Evolutionary conservation across 345 rosid species (phyloP), one percentile per base, ranked within the genome.

Genomic region (Cardamine occulta): DNA sequence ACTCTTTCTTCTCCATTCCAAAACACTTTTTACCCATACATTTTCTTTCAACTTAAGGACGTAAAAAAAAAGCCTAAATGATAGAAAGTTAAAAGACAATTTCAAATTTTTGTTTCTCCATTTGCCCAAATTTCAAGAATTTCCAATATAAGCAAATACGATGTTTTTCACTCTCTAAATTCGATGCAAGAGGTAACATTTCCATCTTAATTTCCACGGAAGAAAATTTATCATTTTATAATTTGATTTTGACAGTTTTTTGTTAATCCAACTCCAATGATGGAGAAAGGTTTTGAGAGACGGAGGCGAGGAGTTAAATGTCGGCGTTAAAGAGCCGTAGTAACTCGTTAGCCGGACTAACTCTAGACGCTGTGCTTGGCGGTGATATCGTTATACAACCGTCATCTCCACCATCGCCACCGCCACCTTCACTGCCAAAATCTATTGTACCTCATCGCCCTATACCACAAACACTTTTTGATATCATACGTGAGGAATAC

Each of bases 401-500:
- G 49, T 68, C 70, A 24, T 45, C 79, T 31, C 70, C 74, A 45
- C 66, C 76, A 13, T 45, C 70, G 2, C 70, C 79, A 47, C 74
- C 79, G 39, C 74, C 77, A 54, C 69, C 74, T 59, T 28, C 21
- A 39, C 62, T 66, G 52, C 31, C 55, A 71, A 39, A 58, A 15
- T 12, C 78, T 8, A 13, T 67, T 3, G 74, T 34, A 54, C 62
- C 87, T 70, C 23, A 87, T 76, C 51, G 63, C 32, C 40, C 75
- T 28, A 55, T 65, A 19, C 74, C 37, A 44, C 79, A 80, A 62
- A 89, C 96, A 13, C 89, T 89, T 29, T 80, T 89, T 4, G 96
- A 89, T 44, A 84, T 89, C 62, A 86, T 88, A 74, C 77, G 80
- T 23, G 97, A 91, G 26, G 95, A 90, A 65, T 83, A 80, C 45